Conservation (phyloP, 441 rosid genomes). For the Arabidopsis lyrata region DNA sequence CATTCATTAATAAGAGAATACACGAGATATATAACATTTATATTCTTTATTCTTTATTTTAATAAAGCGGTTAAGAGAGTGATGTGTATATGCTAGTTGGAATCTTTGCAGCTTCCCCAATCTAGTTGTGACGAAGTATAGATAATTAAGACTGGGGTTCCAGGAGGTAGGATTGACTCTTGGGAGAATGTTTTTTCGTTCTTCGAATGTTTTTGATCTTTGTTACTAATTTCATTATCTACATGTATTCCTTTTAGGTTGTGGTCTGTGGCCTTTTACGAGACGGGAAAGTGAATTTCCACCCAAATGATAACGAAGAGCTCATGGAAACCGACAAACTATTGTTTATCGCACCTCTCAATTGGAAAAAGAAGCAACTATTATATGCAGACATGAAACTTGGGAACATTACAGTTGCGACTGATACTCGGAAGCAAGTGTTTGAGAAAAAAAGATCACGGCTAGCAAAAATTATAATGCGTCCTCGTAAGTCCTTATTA, state of each 20-base stretch:
- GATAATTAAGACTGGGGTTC: slow-evolving; percentile 76
- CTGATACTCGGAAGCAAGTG: slow-evolving; percentile 48
- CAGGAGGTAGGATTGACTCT: slow-evolving; percentile 62
- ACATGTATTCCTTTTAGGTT: slow-evolving; percentile 61
- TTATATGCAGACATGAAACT: slow-evolving; percentile 52
- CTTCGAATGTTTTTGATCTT: slow-evolving; percentile 21
- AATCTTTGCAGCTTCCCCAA: slow-evolving; percentile 80
- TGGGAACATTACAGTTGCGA: slow-evolving; percentile 43
- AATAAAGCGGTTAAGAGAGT: too few relatives aligned
- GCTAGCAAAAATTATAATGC: slow-evolving; percentile 61
- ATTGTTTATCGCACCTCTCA: slow-evolving; percentile 82
- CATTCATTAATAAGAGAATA: too few relatives aligned
- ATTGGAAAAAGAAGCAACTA: slow-evolving; percentile 58
- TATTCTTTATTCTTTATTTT: too few relatives aligned
- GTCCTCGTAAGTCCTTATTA: slow-evolving; percentile 62
- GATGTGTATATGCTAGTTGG: too few relatives aligned
- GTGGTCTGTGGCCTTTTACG: slow-evolving; percentile 93
- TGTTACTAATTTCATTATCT: slow-evolving; percentile 27
- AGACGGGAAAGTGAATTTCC: slow-evolving; percentile 75
- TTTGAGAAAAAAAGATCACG: slow-evolving; percentile 57
- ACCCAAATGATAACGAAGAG: slow-evolving; percentile 85
- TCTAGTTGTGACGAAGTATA: slow-evolving; percentile 68
- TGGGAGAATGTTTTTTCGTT: slow-evolving; percentile 16
- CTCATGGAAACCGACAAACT: slow-evolving; percentile 80
- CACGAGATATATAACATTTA: too few relatives aligned